phyloP scores from a whole-genome alignment of 2,329 filamentous ascomycete species.

The Metarhizium album region DNA sequence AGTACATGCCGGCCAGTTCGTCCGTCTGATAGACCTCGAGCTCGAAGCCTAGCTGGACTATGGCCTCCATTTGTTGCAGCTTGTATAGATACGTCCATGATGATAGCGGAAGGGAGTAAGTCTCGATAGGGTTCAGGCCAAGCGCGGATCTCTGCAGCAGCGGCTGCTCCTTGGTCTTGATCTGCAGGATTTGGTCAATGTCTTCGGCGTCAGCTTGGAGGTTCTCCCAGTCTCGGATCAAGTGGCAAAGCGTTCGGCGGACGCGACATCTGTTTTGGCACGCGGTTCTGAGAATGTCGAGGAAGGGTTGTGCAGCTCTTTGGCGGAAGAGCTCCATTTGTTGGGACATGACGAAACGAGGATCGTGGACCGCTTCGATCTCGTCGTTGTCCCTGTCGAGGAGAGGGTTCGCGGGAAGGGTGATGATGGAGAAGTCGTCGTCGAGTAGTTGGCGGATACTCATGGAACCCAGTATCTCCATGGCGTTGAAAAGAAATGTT shows the following conservation, averaged over 20 bases:
- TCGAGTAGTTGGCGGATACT: constrained; percentile 67
- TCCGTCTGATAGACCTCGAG: constrained; percentile 79
- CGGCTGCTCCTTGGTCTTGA: constrained; percentile 49
- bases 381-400: constrained; percentile 66
- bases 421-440: constrained; percentile 67
- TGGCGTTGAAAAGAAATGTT: constrained; percentile 62
- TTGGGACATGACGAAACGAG: constrained; percentile 60
- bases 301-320: constrained; percentile 56
- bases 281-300: constrained; percentile 73
- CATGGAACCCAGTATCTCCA: constrained; percentile 55
- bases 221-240: constrained; percentile 71
- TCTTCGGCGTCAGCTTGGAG: constrained; percentile 75
- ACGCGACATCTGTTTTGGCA: constrained; percentile 88
- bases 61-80: constrained; percentile 74
- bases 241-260: constrained; percentile 79
- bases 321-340: constrained; percentile 61
- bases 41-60: constrained; percentile 89
- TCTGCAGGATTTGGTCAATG: constrained; percentile 57
- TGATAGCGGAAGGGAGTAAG: constrained; percentile 62
- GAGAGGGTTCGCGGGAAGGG: constrained; percentile 60
- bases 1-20: constrained; percentile 83
- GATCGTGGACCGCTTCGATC: constrained; percentile 62
- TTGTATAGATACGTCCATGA: constrained; percentile 90
- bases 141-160: constrained; percentile 33
- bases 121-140: constrained; percentile 32